Evolutionary conservation across 2,329 filamentous ascomycete genomes (phyloP).

Genomic region (Hypomyces rosellus): DNA sequence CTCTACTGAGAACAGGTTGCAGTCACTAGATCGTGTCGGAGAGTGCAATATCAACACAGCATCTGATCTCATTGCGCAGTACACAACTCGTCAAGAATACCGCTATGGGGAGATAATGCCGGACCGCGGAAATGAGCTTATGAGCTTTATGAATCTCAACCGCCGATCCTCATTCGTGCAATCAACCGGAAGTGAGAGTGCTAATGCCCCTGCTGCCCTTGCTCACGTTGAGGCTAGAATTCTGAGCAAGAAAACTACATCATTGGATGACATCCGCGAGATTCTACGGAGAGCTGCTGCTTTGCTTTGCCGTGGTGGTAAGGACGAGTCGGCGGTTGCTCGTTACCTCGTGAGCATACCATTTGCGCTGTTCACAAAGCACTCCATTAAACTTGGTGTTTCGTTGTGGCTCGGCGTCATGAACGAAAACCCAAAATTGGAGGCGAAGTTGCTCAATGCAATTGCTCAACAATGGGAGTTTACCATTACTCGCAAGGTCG

Average conservation of each 20-base stretch:
- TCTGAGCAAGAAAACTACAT: conserved; percentile 60
- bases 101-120: conserved; percentile 73
- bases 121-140: conserved; percentile 60
- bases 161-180: conserved; percentile 47
- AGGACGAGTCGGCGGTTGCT: conserved; percentile 70
- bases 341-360: conserved; percentile 89
- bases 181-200: conserved; percentile 46
- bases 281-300: conserved; percentile 80
- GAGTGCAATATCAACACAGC: conserved; percentile 78
- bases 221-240: conserved; percentile 67
- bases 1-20: conserved; percentile 75
- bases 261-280: conserved; percentile 70
- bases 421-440: conserved; percentile 86
- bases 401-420: conserved; percentile 96
- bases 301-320: conserved; percentile 70
- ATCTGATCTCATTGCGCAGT: conserved; percentile 94
- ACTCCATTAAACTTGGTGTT: conserved; percentile 90
- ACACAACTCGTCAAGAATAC: conserved; percentile 94
- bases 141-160: conserved; percentile 52
- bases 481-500: conserved; percentile 68
- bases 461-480: conserved; percentile 88
- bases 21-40: conserved; percentile 70
- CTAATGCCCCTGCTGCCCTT: conserved; percentile 59
- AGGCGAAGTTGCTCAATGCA: conserved; percentile 77
- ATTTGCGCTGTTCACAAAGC: conserved; percentile 87